Evolutionary conservation across 257 asterid species (phyloP), one percentile per base, ranked within the genome.

Genomic region (Gentiana macrophylla): DNA sequence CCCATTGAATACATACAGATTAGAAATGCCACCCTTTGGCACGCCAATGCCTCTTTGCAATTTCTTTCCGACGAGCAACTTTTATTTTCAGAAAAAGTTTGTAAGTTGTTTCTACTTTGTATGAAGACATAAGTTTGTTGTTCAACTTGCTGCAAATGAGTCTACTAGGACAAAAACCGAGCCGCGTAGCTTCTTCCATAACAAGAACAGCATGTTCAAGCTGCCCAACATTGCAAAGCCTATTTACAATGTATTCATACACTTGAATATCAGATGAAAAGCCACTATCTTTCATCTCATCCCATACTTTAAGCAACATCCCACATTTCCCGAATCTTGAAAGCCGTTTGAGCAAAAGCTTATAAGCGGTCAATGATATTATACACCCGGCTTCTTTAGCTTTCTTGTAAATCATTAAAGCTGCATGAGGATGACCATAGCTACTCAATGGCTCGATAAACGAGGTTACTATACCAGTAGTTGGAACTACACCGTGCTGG

Each of bases 381-480:
- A 45, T 67, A 54, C 95, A 84, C 51, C 92, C 92, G 35, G 75
- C 78, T 71, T 87, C 80, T 68, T 74, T 81, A 3, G 94, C 94
- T 73, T 79, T 84, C 69, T 84, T 81, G 53, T 91, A 84, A 47
- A 91, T 71, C 83, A 79, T 66, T 74, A 91, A 56, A 11, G 95
- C 96, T 58, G 98, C 96, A 62, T 91, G 79, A 43, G 98, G 98
- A 33, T 95, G 98, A 44, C 98, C 98, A 35, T 91, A 84, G 65
- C 86, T 59, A 60, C 95, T 87, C 79, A 90, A 55, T 49, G 86
- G 86, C 56, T 70, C 79, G 15, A 87, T 69, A 52, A 91, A 81
- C 37, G 78, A 75, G 43, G 95, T 82, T 53, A 87, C 60, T 12
- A 66, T 72, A 50, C 98, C 96, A 1, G 84, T 69, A 4, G 83